Base-by-base conservation (phyloP, 2,329 filamentous ascomycete species). In the Botrytis elliptica region DNA sequence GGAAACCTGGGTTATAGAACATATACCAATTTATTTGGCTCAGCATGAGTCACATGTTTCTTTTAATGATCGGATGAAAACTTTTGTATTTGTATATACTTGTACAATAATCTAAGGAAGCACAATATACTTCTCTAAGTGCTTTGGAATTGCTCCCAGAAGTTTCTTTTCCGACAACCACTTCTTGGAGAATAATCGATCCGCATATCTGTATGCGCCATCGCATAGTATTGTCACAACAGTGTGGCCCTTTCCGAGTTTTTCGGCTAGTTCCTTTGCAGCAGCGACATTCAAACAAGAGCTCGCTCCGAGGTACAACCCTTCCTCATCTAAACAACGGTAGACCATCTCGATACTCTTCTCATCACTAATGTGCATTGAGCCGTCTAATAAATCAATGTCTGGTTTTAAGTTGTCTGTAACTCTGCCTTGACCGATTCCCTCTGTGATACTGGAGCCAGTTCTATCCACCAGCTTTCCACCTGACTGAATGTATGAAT, bases 271-370 rank as follows among this genome's bases (percentile, higher is more conserved):
- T 84, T 98, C 93, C 85, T 95, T 94, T 25, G 96, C 96, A 1
- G 96, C 96, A 10, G 95, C 96, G 22, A 99, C 96, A 81, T 99
- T 99, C 80, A 99, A 85, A 74, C 93, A 93, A 38, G 93, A 97
- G 84, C 94, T 97, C 55, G 96, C 96, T 76, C 96, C 96, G 2
- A 99, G 87, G 82, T 99, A 99, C 70, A 99, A 84, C 2, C 96
- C 96, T 82, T 99, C 96, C 84, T 98, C 94, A 80, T 98, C 95
- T 76, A 99, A 86, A 81, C 95, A 97, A 77, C 95, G 87, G 85
- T 98, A 99, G 63, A 99, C 94, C 96, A 98, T 98, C 84, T 93
- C 93, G 78, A 99, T 95, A 80, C 91, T 97, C 88, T 97, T 95
- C 85, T 96, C 94, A 81, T 99, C 96, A 75, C 90, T 88, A 78